Evolutionary conservation across 2,329 filamentous ascomycete genomes (phyloP).

Genomic region (Coniochaeta sp.): DNA sequence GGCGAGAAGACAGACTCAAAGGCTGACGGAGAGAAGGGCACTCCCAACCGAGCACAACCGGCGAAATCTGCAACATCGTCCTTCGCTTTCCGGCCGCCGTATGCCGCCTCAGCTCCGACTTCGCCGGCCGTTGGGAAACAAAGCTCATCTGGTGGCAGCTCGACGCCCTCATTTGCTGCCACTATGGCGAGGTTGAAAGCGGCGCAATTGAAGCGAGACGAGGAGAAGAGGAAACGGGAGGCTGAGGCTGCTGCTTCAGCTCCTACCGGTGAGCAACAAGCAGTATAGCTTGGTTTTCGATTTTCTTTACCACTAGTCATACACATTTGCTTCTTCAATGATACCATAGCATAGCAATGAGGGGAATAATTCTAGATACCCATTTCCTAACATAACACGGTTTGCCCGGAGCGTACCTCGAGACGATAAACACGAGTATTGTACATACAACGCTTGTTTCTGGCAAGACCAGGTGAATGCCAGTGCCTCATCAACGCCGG

Average conservation of each 20-base stretch:
- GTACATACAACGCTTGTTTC: slow-evolving; percentile 7
- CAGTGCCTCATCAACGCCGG: not conserved
- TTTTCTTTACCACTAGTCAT: not conserved
- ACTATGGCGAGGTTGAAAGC: slow-evolving; percentile 51
- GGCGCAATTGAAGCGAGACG: slow-evolving; percentile 43
- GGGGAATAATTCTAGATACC: not conserved
- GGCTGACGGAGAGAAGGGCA: slow-evolving; percentile 25
- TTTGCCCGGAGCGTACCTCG: not conserved
- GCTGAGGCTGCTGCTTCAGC: slow-evolving; percentile 25
- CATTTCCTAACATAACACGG: not conserved
- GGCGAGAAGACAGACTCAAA: slow-evolving; percentile 16
- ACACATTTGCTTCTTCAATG: not conserved
- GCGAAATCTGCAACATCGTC: not conserved
- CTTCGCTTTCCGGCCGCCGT: not conserved
- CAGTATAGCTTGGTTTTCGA: not conserved
- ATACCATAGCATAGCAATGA: not conserved
- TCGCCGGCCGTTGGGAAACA: not conserved
- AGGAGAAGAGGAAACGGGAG: slow-evolving; percentile 42
- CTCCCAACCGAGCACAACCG: not conserved
- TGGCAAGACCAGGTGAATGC: slow-evolving; percentile 8
- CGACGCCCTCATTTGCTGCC: slow-evolving; percentile 15
- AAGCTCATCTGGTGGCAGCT: not conserved
- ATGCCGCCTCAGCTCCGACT: not conserved
- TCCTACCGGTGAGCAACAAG: slow-evolving; percentile 1
- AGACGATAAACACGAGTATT: slow-evolving; percentile 6